Base-by-base conservation (phyloP, 495 filamentous ascomycete genomes). In the Peziza echinospora region DNA sequence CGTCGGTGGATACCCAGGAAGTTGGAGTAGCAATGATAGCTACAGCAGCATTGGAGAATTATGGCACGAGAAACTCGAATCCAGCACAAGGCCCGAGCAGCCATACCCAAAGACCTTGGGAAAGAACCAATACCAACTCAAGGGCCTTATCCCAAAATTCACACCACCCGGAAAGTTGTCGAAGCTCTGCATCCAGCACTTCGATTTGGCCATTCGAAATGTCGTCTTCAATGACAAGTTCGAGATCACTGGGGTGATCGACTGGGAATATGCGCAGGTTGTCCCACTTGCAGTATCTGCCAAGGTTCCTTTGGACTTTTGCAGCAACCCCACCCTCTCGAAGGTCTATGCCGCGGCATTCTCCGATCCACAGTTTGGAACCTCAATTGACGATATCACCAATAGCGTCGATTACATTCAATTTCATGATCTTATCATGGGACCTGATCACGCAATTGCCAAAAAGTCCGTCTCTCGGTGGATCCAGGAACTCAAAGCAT, bases 171-270 rank as follows among this genome's bases (percentile, higher is more conserved):
- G 54, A 28, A 46, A 59, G 39, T 25, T 59, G 30, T 51, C 56
- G 30, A 48, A 43, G 8, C 56, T 59, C n/a, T 58, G 56, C 46
- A 59, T 59, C 43, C 56, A 59, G 16, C 56, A 59, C n/a, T 59
- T 55, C 8, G 56, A 59, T 41, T 41, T 59, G 21, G 56, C 56
- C 16, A 59, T 59, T 43, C 46, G 56, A 30, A 59, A 59, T 30
- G 56, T 59, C 23, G 41, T 59, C 25, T 59, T 59, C 28, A 55
- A 59, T 46, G 56, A 58, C 24, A 51, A 59, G 47, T 50, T 59
- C 17, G 58, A 59, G 44, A 59, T 59, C 26, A 59, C 56, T 42
- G 56, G 56, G 10, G 56, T 59, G 17, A 59, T 59, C 30, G 56
- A 59, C 26, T 59, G 56, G 56, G 56, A 59, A 23, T 59, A 59